A percentile compares a stretch with the other conserved stretches of the same genome.
These are phyloP conservation scores for Fraxinus pennsylvanica DNA, from an alignment of 257 asterid species.

Conservation along the genomic window DNA sequence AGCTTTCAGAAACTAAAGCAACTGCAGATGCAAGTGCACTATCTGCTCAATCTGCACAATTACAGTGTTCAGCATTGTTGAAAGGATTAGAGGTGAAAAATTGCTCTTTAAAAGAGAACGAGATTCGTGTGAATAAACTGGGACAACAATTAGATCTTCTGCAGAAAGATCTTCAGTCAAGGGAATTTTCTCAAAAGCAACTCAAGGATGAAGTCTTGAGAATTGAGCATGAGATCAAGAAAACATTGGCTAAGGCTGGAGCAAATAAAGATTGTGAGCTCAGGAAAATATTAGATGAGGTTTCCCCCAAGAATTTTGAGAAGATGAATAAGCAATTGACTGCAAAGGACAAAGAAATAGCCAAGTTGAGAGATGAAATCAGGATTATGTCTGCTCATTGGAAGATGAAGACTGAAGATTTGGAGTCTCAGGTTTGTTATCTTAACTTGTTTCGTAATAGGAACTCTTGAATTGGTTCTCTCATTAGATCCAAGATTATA, in stretches of 20 bases:
- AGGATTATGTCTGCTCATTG: slow-evolving; percentile 85
- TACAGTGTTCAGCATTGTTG: slow-evolving; percentile 63
- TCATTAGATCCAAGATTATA: not conserved
- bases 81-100: slow-evolving; percentile 73
- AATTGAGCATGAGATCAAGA: slow-evolving; percentile 79
- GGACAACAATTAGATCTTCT: slow-evolving; percentile 79
- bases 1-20: slow-evolving; percentile 64
- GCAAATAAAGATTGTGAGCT: slow-evolving; percentile 66
- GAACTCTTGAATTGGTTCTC: not conserved
- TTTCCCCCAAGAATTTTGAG: slow-evolving; percentile 61
- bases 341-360: slow-evolving; percentile 74
- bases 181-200: slow-evolving; percentile 79
- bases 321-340: slow-evolving; percentile 60
- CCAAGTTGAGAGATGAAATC: slow-evolving; percentile 72
- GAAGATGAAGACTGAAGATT: slow-evolving; percentile 76
- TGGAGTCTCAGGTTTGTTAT: slow-evolving; percentile 72
- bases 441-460: not conserved
- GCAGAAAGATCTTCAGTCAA: slow-evolving; percentile 70
- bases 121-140: slow-evolving; percentile 57
- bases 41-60: slow-evolving; percentile 78
- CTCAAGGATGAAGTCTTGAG: slow-evolving; percentile 82
- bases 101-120: slow-evolving; percentile 65
- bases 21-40: slow-evolving; percentile 81
- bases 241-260: slow-evolving; percentile 69
- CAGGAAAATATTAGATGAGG: slow-evolving; percentile 65